Conservation (phyloP, 495 filamentous ascomycete species). For the Aspergillus sparsus region DNA sequence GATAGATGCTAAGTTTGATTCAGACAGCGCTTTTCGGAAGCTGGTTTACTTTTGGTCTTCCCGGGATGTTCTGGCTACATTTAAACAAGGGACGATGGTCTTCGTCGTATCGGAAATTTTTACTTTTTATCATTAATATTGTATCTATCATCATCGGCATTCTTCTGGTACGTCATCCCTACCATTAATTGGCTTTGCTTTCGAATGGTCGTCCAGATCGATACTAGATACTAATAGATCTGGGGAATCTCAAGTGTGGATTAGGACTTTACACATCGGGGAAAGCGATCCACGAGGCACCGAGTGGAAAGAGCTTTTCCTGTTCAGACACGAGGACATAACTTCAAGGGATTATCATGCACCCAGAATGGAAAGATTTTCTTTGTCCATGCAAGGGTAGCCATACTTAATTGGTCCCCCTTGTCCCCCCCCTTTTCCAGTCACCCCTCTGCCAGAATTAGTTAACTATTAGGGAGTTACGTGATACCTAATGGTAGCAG, state of each 20-base stretch:
- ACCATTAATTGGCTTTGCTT: neutral
- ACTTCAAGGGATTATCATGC: too few relatives aligned
- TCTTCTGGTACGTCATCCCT: conserved; percentile 32
- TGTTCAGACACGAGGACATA: conserved; percentile 15
- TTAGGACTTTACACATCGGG: conserved; percentile 21
- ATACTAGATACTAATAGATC: neutral
- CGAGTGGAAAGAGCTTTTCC: conserved; percentile 13
- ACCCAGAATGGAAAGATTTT: too few relatives aligned
- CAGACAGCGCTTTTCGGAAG: conserved; percentile 18
- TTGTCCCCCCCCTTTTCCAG: too few relatives aligned
- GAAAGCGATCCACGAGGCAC: conserved; percentile 17
- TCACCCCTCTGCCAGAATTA: too few relatives aligned
- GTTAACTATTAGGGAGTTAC: too few relatives aligned
- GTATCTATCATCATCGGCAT: conserved; percentile 35
- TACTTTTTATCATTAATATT: conserved; percentile 37
- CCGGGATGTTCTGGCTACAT: conserved; percentile 47
- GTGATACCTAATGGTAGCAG: too few relatives aligned
- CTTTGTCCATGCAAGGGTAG: too few relatives aligned
- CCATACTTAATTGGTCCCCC: too few relatives aligned
- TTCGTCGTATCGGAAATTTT: conserved; percentile 32
- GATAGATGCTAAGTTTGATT: neutral
- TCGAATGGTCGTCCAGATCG: neutral
- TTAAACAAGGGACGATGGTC: conserved; percentile 39
- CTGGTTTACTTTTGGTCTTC: conserved; percentile 48
- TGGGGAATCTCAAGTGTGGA: conserved; percentile 14